Conservation (phyloP, 2,329 filamentous ascomycete genomes). For the Pseudocercospora eumusae region DNA sequence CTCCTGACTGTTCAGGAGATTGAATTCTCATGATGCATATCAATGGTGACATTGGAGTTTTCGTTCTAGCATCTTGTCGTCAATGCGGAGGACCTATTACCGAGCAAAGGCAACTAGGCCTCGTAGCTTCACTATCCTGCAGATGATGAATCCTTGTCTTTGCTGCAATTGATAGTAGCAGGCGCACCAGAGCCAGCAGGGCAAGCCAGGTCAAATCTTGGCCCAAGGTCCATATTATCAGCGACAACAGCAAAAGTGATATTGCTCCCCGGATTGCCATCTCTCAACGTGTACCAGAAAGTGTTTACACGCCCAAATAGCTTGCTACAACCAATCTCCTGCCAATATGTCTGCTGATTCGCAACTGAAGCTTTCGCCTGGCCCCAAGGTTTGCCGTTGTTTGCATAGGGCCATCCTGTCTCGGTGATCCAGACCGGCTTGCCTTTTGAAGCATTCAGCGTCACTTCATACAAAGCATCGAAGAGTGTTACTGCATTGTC, state of each 20-base stretch:
- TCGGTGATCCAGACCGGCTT: constrained; percentile 82
- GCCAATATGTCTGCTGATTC: constrained; percentile 78
- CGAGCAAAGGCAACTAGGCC: too few relatives aligned
- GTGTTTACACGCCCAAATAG: constrained; percentile 62
- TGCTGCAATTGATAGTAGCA: not conserved
- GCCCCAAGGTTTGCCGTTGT: constrained; percentile 62
- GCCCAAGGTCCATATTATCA: not conserved
- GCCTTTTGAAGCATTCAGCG: constrained; percentile 59
- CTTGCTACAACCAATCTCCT: constrained; percentile 68
- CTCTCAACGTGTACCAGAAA: constrained; percentile 67
- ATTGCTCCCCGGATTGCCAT: constrained; percentile 10
- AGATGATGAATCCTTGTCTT: not conserved
- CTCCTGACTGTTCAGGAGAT: too few relatives aligned
- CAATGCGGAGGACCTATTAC: too few relatives aligned
- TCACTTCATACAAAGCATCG: constrained; percentile 63
- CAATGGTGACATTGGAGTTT: too few relatives aligned
- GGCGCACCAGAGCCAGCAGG: constrained; percentile 3
- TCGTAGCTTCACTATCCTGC: too few relatives aligned
- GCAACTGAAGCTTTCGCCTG: constrained; percentile 62
- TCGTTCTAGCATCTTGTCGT: too few relatives aligned
- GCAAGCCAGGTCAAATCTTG: constrained; percentile 8
- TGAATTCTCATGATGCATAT: too few relatives aligned
- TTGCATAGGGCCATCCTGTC: constrained; percentile 78
- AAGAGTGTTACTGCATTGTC: constrained; percentile 69
- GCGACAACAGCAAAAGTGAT: not conserved